phyloP scores from a whole-genome alignment of 2,329 filamentous ascomycete genomes.

The Trichoderma polysporum region DNA sequence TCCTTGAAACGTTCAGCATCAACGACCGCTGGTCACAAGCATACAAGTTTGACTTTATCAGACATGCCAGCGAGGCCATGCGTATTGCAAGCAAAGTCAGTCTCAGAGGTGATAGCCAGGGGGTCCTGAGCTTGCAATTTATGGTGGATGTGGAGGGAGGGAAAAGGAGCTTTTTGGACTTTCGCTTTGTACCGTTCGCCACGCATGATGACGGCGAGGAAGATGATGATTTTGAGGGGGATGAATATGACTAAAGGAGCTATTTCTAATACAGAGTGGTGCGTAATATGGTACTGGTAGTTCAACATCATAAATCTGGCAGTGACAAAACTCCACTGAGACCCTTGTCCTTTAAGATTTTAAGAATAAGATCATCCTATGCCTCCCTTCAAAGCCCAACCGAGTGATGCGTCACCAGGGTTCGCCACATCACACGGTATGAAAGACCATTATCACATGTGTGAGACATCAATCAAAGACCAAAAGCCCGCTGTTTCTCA shows the following conservation, averaged over 20 bases:
- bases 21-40: constrained; percentile 61
- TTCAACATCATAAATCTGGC: not conserved
- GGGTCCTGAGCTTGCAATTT: constrained; percentile 91
- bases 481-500: constrained; percentile 5
- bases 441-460: constrained; percentile 2
- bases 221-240: constrained; percentile 11
- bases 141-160: constrained; percentile 84
- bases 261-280: not conserved
- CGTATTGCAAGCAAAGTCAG: constrained; percentile 88
- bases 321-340: not conserved
- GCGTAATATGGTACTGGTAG: not conserved
- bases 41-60: constrained; percentile 86
- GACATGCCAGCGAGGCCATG: constrained; percentile 89
- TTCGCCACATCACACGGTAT: not conserved
- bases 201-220: constrained; percentile 53
- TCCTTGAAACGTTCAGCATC: constrained; percentile 75
- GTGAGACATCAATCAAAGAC: constrained; percentile 16
- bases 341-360: not conserved
- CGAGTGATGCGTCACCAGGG: not conserved
- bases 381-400: not conserved
- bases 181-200: constrained; percentile 73
- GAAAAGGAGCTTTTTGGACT: constrained; percentile 74
- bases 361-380: not conserved
- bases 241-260: not conserved
- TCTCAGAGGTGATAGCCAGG: constrained; percentile 81